Conservation (phyloP, 2,329 filamentous ascomycete genomes). For the Metarhizium brunneum region DNA sequence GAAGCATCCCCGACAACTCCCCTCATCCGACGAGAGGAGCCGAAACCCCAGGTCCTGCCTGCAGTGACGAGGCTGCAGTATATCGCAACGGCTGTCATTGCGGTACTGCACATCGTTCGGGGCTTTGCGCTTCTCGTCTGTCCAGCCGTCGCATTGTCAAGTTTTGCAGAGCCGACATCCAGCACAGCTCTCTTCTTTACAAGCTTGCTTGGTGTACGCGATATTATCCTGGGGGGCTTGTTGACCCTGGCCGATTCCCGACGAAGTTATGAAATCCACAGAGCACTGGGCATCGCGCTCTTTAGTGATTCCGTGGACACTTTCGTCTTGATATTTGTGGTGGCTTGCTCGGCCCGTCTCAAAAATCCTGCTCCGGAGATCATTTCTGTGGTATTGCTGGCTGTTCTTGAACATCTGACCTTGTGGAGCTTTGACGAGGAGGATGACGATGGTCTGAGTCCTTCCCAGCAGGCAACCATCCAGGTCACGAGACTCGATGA, state of each 20-base stretch:
- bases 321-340: conserved; percentile 24
- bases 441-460: conserved; percentile 9
- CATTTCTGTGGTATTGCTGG: conserved; percentile 19
- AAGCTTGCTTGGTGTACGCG: conserved; percentile 21
- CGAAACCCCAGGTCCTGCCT: not conserved
- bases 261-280: conserved; percentile 16
- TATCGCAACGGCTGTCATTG: conserved; percentile 15
- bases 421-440: conserved; percentile 24
- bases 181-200: conserved; percentile 19
- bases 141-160: conserved; percentile 18
- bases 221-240: conserved; percentile 20
- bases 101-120: conserved; percentile 17
- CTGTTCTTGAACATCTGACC: conserved; percentile 22
- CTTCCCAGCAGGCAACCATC: conserved; percentile 7
- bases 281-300: conserved; percentile 20
- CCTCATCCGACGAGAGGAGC: conserved; percentile 1
- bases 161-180: conserved; percentile 18
- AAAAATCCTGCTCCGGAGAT: conserved; percentile 19
- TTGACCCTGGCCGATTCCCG: conserved; percentile 16
- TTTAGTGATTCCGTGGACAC: conserved; percentile 25
- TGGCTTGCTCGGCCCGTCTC: conserved; percentile 21
- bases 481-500: conserved; percentile 13
- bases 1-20: conserved; percentile 5
- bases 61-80: conserved; percentile 13
- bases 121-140: conserved; percentile 19